phyloP scores from a whole-genome alignment of 495 filamentous ascomycete genomes.

The Penicillium paradoxum region DNA sequence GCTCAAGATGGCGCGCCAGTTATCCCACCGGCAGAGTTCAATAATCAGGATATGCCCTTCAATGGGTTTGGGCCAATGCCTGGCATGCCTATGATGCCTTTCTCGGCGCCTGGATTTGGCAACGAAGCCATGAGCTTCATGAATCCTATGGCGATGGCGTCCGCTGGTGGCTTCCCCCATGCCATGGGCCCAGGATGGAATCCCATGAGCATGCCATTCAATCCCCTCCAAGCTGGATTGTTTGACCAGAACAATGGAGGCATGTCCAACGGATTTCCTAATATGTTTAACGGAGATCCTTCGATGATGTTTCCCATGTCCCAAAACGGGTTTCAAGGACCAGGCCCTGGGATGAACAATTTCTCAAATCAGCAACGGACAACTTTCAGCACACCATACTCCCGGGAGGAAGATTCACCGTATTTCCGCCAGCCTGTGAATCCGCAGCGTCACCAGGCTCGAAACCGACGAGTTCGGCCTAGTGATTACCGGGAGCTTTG shows the following conservation, averaged over 20 bases:
- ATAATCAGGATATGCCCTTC: slow-evolving; percentile 34
- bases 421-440: slow-evolving; percentile 97
- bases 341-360: slow-evolving; percentile 30
- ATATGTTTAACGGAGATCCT: slow-evolving; percentile 42
- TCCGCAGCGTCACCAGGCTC: slow-evolving; percentile 81
- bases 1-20: slow-evolving; percentile 9
- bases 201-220: slow-evolving; percentile 50
- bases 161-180: slow-evolving; percentile 39
- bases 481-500: slow-evolving; percentile 87
- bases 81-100: slow-evolving; percentile 41
- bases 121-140: slow-evolving; percentile 45
- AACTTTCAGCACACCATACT: slow-evolving; percentile 53
- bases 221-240: slow-evolving; percentile 39
- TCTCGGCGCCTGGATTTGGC: slow-evolving; percentile 38
- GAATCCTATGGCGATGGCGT: slow-evolving; percentile 50
- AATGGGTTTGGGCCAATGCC: slow-evolving; percentile 26
- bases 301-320: slow-evolving; percentile 38
- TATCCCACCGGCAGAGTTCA: slow-evolving; percentile 14
- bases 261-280: slow-evolving; percentile 28
- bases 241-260: slow-evolving; percentile 38
- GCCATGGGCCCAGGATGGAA: slow-evolving; percentile 41
- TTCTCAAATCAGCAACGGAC: slow-evolving; percentile 74
- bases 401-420: slow-evolving; percentile 79
- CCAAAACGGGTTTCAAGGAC: slow-evolving; percentile 31
- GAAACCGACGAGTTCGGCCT: slow-evolving; percentile 70